Percentiles rank a stretch among this genome's conserved stretches.
These are phyloP conservation scores for Lactuca sativa DNA, from an alignment of 129 eudicot genomes.

Conservation along the genomic window DNA sequence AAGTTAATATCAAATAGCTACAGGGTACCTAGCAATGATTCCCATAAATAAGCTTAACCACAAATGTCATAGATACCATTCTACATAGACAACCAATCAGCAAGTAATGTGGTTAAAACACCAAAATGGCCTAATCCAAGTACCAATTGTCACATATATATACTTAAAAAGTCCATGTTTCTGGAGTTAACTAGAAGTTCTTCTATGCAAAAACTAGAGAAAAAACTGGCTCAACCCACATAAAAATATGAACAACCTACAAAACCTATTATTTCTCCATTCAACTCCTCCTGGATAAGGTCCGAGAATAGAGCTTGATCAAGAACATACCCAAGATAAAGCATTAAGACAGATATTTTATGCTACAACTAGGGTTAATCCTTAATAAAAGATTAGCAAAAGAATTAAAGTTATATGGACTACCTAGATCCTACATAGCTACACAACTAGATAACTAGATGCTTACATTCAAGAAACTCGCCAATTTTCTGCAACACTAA, in stretches of 20 bases:
- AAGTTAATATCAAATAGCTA: not conserved
- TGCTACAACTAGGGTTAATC: not conserved
- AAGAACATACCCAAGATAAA: not conserved
- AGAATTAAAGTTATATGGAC: constrained; percentile 4
- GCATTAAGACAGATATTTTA: not conserved
- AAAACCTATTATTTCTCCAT: too few species aligned
- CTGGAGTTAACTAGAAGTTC: constrained; percentile 4
- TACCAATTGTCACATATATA: not conserved
- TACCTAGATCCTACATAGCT: constrained; percentile 4
- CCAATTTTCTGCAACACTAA: not conserved
- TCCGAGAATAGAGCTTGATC: not conserved
- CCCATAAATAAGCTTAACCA: constrained; percentile 1
- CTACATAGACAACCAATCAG: not conserved
- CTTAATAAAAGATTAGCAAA: not conserved
- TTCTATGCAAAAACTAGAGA: not conserved
- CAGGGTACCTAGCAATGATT: constrained; percentile 12
- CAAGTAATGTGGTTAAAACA: not conserved
- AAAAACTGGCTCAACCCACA: too few species aligned
- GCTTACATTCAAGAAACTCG: constrained; percentile 19
- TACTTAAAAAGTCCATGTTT: not conserved
- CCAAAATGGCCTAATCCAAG: not conserved
- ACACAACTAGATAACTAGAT: not conserved
- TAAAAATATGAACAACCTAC: not conserved
- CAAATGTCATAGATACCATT: not conserved
- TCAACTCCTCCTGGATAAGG: too few species aligned